phyloP scores from a whole-genome alignment of 768 basidiomycete species.

The Piloderma croceum region DNA sequence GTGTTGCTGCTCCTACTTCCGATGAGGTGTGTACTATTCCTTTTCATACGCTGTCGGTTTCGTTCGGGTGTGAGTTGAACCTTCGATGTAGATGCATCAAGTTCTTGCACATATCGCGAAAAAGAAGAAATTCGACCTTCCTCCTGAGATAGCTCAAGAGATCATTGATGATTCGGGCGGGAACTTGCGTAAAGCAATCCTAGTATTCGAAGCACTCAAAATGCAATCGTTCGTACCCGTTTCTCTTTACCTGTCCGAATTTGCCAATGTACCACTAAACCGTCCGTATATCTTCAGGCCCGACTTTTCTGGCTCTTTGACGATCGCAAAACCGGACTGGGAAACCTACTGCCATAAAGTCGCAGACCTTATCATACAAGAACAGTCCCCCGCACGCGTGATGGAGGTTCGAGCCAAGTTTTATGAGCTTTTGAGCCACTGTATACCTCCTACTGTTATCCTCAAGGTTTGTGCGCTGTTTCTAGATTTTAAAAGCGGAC shows the following conservation, averaged over 20 bases:
- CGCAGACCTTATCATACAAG: constrained; percentile 81
- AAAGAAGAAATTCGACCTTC: constrained; percentile 76
- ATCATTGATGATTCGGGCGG: constrained; percentile 81
- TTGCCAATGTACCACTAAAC: no score
- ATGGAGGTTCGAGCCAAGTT: constrained; percentile 91
- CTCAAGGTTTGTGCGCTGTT: constrained; percentile 59
- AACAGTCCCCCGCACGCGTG: constrained; percentile 84
- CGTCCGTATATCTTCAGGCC: constrained; percentile 52
- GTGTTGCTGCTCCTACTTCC: constrained; percentile 81
- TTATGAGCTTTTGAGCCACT: constrained; percentile 94
- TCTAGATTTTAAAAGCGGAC: constrained; percentile 7
- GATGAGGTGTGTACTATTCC: constrained; percentile 60
- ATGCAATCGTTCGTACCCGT: constrained; percentile 81
- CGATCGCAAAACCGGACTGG: constrained; percentile 98
- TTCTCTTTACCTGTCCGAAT: background rate
- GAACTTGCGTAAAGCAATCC: constrained; percentile 90
- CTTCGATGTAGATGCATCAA: constrained; percentile 56
- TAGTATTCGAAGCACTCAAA: constrained; percentile 91
- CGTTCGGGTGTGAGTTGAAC: background rate
- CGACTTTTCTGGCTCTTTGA: constrained; percentile 72
- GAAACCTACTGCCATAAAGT: constrained; percentile 94
- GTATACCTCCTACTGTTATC: constrained; percentile 89
- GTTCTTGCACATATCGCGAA: constrained; percentile 79
- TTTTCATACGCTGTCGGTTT: background rate
- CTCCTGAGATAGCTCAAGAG: constrained; percentile 64